phyloP scores from a whole-genome alignment of 345 rosid genomes.

The Syzygium aqueum region DNA sequence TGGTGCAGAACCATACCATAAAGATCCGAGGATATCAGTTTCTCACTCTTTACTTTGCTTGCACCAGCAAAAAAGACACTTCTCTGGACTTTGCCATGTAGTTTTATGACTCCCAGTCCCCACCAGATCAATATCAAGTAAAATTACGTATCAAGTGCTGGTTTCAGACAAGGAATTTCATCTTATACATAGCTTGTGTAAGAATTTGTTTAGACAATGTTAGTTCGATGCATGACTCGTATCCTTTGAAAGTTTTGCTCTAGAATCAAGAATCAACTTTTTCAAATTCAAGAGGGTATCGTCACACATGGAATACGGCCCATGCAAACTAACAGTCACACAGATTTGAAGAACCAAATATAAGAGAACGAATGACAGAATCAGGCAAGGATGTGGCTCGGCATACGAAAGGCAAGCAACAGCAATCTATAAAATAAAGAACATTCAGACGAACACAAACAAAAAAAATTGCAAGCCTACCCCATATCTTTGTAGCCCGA shows the following conservation, averaged over 20 bases:
- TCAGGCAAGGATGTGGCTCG: not conserved
- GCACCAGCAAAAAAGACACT: not conserved
- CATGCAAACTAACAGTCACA: not conserved
- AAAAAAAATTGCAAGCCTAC: constrained; percentile 7
- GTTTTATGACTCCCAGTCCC: not conserved
- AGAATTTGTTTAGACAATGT: not conserved
- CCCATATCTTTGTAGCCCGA: constrained; percentile 59
- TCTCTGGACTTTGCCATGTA: not conserved
- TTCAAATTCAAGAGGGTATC: not conserved
- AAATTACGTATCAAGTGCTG: not conserved
- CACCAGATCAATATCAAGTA: not conserved
- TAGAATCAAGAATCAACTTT: not conserved
- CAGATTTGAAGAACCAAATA: not conserved
- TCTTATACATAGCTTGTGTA: not conserved
- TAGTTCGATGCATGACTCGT: fast-evolving
- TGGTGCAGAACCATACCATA: no score
- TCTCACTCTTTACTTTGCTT: not conserved
- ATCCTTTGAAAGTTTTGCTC: not conserved
- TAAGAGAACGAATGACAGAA: not conserved
- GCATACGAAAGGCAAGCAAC: not conserved
- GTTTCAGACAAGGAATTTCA: not conserved
- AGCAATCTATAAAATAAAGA: not conserved
- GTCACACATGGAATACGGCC: not conserved
- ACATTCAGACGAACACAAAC: not conserved
- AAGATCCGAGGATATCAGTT: no score